phyloP scores from a whole-genome alignment of 1,139 yeast genomes.

The Groenewaldozyma auringiensis region DNA sequence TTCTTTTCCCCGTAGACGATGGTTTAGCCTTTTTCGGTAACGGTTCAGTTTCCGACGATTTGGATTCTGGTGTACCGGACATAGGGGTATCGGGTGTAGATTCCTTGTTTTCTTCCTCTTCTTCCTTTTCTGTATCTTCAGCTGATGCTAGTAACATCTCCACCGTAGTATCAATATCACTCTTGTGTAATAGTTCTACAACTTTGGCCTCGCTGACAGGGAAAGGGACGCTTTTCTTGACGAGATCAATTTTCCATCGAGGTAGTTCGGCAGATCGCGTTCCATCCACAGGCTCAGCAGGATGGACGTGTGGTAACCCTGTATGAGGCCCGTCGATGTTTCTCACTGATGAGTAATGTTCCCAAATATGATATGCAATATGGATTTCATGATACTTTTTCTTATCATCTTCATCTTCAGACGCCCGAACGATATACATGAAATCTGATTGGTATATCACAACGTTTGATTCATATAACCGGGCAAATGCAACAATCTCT shows the following conservation, averaged over 20 bases:
- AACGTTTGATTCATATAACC: conserved; percentile 26
- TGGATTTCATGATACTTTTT: conserved; percentile 21
- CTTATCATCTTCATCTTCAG: background rate
- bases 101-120: background rate
- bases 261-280: conserved; percentile 4
- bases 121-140: conserved; percentile 8
- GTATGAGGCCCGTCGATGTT: conserved; percentile 32
- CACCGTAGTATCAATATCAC: conserved; percentile 19
- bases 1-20: conserved; percentile 9
- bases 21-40: background rate
- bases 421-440: conserved; percentile 28
- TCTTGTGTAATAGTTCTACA: conserved; percentile 16
- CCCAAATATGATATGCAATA: conserved; percentile 38
- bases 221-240: conserved; percentile 22
- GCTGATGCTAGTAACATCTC: conserved; percentile 15
- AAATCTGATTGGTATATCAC: conserved; percentile 34
- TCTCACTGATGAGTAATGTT: conserved; percentile 37
- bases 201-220: conserved; percentile 13
- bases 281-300: conserved; percentile 11
- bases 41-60: conserved; percentile 1
- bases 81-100: background rate
- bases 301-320: conserved; percentile 31
- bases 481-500: conserved; percentile 37
- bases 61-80: background rate
- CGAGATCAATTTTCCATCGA: conserved; percentile 29